Percentiles rank a stretch among this genome's conserved stretches.
phyloP scores from a whole-genome alignment of 164 flowering plant genomes.

The Umbellularia californica region DNA sequence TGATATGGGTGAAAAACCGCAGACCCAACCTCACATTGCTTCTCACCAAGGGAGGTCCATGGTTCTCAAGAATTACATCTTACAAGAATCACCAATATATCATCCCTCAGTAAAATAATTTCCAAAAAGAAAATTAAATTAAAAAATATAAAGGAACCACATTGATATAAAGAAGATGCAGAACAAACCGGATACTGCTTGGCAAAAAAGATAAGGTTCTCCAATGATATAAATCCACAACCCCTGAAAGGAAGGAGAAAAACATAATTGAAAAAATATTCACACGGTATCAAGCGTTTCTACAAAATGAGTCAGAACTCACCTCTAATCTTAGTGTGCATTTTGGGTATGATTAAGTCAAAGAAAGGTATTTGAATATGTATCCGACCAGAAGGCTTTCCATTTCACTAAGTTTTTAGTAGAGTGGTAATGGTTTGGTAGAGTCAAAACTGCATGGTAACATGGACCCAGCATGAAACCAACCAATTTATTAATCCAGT shows the following conservation, averaged over 20 bases:
- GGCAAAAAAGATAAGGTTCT: constrained; percentile 88
- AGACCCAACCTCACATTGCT: neutral
- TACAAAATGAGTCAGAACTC: too few relatives aligned
- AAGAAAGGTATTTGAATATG: too few relatives aligned
- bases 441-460: too few relatives aligned
- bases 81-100: neutral
- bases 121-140: neutral
- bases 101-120: neutral
- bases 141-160: too few relatives aligned
- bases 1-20: neutral
- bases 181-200: constrained; percentile 68
- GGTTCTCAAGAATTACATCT: neutral
- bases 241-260: constrained; percentile 48
- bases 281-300: too few relatives aligned
- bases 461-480: too few relatives aligned
- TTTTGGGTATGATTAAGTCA: neutral
- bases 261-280: too few relatives aligned
- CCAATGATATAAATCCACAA: constrained; percentile 87
- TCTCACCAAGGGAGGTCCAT: neutral
- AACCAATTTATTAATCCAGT: too few relatives aligned
- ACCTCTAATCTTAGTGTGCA: too few relatives aligned
- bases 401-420: neutral
- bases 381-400: neutral
- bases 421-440: too few relatives aligned
- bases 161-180: neutral